Base-by-base conservation (phyloP, 768 basidiomycete genomes). In the Podaxis rugospora region DNA sequence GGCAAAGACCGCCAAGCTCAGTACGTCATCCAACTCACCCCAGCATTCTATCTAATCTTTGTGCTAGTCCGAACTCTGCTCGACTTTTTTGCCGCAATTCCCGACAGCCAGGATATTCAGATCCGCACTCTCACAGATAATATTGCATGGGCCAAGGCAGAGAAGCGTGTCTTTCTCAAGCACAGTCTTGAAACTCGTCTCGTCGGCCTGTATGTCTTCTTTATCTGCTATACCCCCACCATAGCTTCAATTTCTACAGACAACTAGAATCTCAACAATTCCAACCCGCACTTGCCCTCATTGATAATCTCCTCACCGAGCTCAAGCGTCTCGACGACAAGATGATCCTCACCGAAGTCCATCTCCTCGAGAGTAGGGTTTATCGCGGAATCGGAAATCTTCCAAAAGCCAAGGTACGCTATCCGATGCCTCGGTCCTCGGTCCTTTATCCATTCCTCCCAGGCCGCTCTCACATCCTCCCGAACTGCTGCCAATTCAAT, bases 281-380 rank as follows among this genome's bases (percentile, higher is more conserved):
- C 78, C 87, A 90, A 66, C 81, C 85, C 0, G 94, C 96, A 0
- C 80, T 98, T 13, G 68, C 82, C 0, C 82, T 93, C 53, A 95
- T 98, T 64, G 94, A 95, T 62, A 78, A 80, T 0, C 83, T 99
- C n/a, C 80, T 98, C 36, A 88, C 88, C 1, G 97, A 98, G 73
- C 83, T 99, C 18, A 94, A 92, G 74, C 84, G 88, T 25, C 78
- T 99, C 27, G 96, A 99, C 72, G 97, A 98, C 76, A 98, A 98
- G 80, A 90, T 96, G 84, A 92, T 98, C 63, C 81, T 99, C 32
- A 98, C 95, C 2, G 96, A 98, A 71, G 95, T 98, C 0, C 95
- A 96, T 67, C 82, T 99, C 7, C 83, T 98, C 40, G 96, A 99
- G 75, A 92, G 92, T 60, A 78, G 93, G 47, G 93, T 95, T 1